Percentiles rank a stretch among this genome's conserved stretches.
Conservation (phyloP, 257 asterid species). For the Solanum medicagineum region DNA sequence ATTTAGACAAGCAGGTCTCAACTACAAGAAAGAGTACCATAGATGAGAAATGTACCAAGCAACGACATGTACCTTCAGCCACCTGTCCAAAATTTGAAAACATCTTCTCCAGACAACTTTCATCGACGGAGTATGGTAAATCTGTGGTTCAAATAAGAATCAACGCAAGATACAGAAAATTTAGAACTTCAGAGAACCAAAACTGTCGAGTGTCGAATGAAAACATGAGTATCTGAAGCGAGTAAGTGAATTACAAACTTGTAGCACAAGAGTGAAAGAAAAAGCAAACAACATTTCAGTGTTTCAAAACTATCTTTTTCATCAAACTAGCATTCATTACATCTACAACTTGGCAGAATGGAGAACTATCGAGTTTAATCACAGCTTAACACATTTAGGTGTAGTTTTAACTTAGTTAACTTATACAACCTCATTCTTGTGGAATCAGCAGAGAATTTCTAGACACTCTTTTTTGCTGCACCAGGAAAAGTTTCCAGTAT, state of each 20-base stretch:
- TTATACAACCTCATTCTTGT: not conserved
- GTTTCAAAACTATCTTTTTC: not conserved
- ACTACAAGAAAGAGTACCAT: not conserved
- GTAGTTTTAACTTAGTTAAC: not conserved
- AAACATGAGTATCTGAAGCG: not conserved
- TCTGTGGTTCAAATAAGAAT: slow-evolving; percentile 20
- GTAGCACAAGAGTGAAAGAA: not conserved
- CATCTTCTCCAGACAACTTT: slow-evolving; percentile 30
- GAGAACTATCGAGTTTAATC: too few species aligned
- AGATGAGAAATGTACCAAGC: not conserved
- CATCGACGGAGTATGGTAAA: slow-evolving; percentile 33
- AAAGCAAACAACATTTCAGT: too few species aligned
- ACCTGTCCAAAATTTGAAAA: slow-evolving; percentile 53
- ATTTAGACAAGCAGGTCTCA: not conserved
- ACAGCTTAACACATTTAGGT: too few species aligned
- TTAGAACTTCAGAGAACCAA: not conserved
- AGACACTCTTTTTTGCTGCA: not conserved
- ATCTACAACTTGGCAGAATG: too few species aligned
- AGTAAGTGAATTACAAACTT: not conserved
- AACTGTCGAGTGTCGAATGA: not conserved
- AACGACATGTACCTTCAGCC: slow-evolving; percentile 36
- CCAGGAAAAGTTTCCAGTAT: not conserved
- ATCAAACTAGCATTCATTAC: too few species aligned
- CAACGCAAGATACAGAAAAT: not conserved
- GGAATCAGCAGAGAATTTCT: not conserved